These are phyloP conservation scores for Pichia ethanolica DNA, from an alignment of 805 yeast genomes.

Conservation along the genomic window DNA sequence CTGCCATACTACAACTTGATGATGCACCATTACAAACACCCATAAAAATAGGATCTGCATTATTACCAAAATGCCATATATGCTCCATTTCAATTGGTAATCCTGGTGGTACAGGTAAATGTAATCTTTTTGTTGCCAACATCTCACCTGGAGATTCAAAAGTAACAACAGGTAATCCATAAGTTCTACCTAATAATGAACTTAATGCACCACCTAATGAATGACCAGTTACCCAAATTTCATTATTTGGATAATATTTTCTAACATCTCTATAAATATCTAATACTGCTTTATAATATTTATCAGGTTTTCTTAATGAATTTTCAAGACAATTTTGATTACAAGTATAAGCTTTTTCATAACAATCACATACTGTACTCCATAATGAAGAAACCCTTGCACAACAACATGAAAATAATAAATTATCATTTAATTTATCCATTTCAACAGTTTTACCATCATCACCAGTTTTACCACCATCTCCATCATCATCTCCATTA, in stretches of 20 bases:
- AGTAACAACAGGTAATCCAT: conserved; percentile 82
- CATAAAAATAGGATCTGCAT: conserved; percentile 94
- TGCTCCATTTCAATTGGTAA: conserved; percentile 69
- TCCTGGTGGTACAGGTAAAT: conserved; percentile 91
- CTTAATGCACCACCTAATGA: conserved; percentile 89
- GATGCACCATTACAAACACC: conserved; percentile 95
- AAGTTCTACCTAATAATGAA: conserved; percentile 76
- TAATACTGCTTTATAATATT: conserved; percentile 74
- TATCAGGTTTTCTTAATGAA: conserved; percentile 64
- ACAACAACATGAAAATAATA: conserved; percentile 91
- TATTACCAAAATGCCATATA: conserved; percentile 93
- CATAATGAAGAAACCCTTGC: conserved; percentile 86
- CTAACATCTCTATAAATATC: conserved; percentile 72
- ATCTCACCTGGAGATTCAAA: conserved; percentile 92
- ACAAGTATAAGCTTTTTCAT: conserved; percentile 74
- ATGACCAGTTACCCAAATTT: conserved; percentile 91
- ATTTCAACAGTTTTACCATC: conserved; percentile 61
- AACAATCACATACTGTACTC: conserved; percentile 95
- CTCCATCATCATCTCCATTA: conserved; percentile 33
- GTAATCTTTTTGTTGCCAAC: conserved; percentile 75
- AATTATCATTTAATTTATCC: conserved; percentile 82
- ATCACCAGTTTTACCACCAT: conserved; percentile 32
- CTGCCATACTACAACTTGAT: conserved; percentile 81
- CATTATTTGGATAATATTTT: conserved; percentile 54
- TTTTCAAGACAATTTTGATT: conserved; percentile 79